Evolutionary conservation across 768 basidiomycete species (phyloP), one percentile per base, ranked within the genome.

Genomic region (Boletus patriciae): DNA sequence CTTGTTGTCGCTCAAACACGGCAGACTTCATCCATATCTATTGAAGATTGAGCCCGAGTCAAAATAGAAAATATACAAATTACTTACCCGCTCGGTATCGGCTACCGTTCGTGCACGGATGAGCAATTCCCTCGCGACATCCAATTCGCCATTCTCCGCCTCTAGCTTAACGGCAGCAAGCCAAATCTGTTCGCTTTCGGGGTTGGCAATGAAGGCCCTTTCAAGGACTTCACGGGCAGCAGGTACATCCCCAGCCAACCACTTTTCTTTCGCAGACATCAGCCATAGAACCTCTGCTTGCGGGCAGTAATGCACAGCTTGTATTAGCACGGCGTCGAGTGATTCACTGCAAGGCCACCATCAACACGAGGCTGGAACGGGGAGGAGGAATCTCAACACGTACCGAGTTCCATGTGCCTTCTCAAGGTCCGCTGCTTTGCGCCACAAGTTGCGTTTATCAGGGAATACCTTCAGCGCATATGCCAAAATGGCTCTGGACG

Each of bases 11-110:
- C 67, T 98, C 94, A 63, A 99, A 94, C 1, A 92, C 92, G 3
- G 92, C 94, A 1, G 92, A 94, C 71, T 99, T 98, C 94, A 98
- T 94, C 97, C 96, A 99, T 50, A 99, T 98, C 94, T 96, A 66
- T 10, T 8, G 7, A 23, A 27, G 23, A 37, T 50, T 45, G 44
- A 41, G 29, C n/a, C n/a, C 3, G 1, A 21, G 40, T 37, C 38
- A 19, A 25, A 11, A 19, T 8, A 2, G 21, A 19, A 33, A 21
- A 15, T 6, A 11, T 27, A 21, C 33, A 8, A 29, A 23, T 31
- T 10, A 74, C 86, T 65, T 62, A 93, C 94, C 72, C 94, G 77
- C 62, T 96, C 88, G 1, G 96, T 98, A 64, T 93, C 91, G 0
- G 95, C 94, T 13, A 95, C 91, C 18, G 84, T 88, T 57, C 96